Percentiles rank a stretch among this genome's conserved stretches.
phyloP scores from a whole-genome alignment of 1,284 basidiomycete genomes.

The Lentinus polychrous region DNA sequence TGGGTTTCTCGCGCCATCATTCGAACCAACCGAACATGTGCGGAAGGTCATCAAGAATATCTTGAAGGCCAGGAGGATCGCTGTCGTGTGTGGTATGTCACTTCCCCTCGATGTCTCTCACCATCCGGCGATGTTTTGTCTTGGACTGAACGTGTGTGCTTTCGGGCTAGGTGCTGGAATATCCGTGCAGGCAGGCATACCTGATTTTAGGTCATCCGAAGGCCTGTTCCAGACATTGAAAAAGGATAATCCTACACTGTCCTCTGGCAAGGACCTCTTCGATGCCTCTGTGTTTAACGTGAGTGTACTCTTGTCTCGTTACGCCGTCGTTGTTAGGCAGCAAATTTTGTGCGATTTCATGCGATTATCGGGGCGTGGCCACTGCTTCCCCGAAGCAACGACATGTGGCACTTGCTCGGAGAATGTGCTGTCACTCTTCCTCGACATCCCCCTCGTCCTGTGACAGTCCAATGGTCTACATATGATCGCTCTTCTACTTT shows the following conservation, averaged over 20 bases:
- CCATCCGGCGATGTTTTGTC: conserved; percentile 8
- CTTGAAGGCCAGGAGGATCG: conserved; percentile 73
- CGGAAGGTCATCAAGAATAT: conserved; percentile 56
- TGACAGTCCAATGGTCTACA: too few relatives aligned
- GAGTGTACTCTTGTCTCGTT: conserved; percentile 27
- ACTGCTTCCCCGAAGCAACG: neutral
- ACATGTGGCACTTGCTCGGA: neutral
- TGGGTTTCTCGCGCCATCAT: conserved; percentile 31
- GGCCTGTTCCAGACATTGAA: conserved; percentile 80
- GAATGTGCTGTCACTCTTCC: too few relatives aligned
- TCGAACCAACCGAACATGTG: conserved; percentile 35
- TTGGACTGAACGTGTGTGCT: conserved; percentile 5
- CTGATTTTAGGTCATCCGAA: conserved; percentile 83
- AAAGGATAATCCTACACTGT: conserved; percentile 68
- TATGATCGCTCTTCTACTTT: too few relatives aligned
- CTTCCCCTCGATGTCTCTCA: neutral
- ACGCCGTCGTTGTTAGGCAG: neutral
- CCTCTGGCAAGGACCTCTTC: conserved; percentile 85
- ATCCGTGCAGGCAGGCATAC: conserved; percentile 85
- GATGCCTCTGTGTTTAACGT: conserved; percentile 88
- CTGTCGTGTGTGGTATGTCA: conserved; percentile 78
- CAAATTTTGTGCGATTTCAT: neutral
- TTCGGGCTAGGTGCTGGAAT: conserved; percentile 74
- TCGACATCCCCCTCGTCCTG: too few relatives aligned
- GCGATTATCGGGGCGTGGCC: neutral